phyloP scores from a whole-genome alignment of 192 early-diverging fungal genomes.

The Gryganskiella cystojenkinii region DNA sequence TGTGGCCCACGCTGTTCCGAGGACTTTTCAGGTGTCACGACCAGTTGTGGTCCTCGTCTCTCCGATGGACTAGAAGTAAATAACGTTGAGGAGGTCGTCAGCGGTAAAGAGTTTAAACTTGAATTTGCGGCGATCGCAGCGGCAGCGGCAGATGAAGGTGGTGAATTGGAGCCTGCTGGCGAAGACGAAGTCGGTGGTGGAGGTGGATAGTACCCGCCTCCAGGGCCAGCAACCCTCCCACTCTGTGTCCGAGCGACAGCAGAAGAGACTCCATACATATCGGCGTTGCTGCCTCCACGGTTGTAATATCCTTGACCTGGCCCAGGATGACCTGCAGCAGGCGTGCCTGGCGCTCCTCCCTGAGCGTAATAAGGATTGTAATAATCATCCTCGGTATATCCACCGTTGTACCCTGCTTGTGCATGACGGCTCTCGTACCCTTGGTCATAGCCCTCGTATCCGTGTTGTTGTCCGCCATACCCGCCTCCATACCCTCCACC shows the following conservation, averaged over 20 bases:
- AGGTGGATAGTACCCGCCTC: conserved; percentile 19
- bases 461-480: conserved; percentile 13
- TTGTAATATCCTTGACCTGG: conserved; percentile 24
- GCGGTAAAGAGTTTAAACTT: background rate
- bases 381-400: conserved; percentile 17
- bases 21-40: too few relatives aligned
- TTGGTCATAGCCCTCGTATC: conserved; percentile 8
- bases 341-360: background rate
- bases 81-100: too few relatives aligned
- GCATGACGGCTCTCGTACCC: conserved; percentile 10
- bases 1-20: too few relatives aligned
- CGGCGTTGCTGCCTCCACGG: background rate
- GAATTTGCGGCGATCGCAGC: background rate
- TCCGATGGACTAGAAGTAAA: too few relatives aligned
- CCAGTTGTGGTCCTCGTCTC: too few relatives aligned
- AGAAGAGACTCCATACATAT: background rate
- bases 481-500: too few relatives aligned
- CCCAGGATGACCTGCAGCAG: background rate
- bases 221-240: background rate
- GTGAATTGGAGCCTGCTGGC: background rate
- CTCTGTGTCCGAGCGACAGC: background rate
- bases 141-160: background rate
- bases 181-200: conserved; percentile 10
- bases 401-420: background rate
- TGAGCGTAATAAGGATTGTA: conserved; percentile 46